Evolutionary conservation across 225 moss, liverwort and hornwort genomes (phyloP), one percentile per base, ranked within the genome.

Genomic region (Pseudoscleropodium purum): DNA sequence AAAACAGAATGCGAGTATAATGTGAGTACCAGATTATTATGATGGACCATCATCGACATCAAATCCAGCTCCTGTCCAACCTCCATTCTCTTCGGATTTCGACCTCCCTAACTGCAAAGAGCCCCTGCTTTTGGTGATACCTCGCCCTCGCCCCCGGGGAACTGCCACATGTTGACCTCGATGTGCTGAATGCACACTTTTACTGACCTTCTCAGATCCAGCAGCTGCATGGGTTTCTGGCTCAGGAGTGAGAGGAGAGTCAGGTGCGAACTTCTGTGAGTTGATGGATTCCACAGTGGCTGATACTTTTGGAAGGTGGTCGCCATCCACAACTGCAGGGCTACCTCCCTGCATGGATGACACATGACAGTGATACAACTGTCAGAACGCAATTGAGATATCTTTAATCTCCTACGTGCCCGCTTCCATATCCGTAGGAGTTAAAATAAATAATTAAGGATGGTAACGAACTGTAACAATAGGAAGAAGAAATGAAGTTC

Each of bases 11-110:
- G 85, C 45, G n/a, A 56, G 82, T 47, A 79, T 64, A 30, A 47
- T 65, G 83, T 7, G 85, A 56, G 34, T 78, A 90, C 87, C 88
- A 90, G 87, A 92, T 89, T 84, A 91, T 13, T 10, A n/a, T 62
- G 92, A 91, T 56, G 92, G 89, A 73, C 89, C 91, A 89, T 95
- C 95, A 74, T 94, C 94, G 65, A 96, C 96, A 92, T 95, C 95
- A 90, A 99, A 99, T 86, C 99, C 99, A 90, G 97, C 95, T 91
- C 99, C 99, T 89, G 95, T 99, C 97, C 99, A 99, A 37, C 96
- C 97, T 89, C 96, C 94, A 8, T 92, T 91, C 47, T 93, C 92
- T 57, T 92, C 95, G 8, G 94, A 90, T 91, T 93, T 96, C 13
- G 95, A 91, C 80, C 95, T 94, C 64, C 96, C 94, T 85, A 97